phyloP scores from a whole-genome alignment of 768 basidiomycete genomes.

The Lactarius deliciosus region DNA sequence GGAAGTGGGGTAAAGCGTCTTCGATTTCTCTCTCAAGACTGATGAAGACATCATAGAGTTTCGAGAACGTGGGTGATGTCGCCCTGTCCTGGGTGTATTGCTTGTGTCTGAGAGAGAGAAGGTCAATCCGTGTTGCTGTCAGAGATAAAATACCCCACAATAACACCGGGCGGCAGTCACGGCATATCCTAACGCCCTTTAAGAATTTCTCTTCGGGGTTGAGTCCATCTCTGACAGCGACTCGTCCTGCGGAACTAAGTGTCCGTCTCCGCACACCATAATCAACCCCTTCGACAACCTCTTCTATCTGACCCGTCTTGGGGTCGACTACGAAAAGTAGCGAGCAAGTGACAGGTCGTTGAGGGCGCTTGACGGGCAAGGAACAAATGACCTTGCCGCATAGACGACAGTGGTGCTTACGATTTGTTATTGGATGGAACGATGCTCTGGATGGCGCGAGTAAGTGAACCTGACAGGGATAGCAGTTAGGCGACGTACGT shows the following conservation, averaged over 20 bases:
- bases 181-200: slow-evolving; percentile 86
- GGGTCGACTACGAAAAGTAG: slow-evolving; percentile 84
- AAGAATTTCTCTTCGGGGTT: slow-evolving; percentile 80
- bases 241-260: slow-evolving; percentile 32
- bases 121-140: neutral
- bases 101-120: slow-evolving; percentile 53
- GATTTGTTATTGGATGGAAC: slow-evolving; percentile 87
- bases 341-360: slow-evolving; percentile 69
- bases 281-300: slow-evolving; percentile 81
- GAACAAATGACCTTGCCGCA: slow-evolving; percentile 93
- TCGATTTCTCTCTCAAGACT: slow-evolving; percentile 87
- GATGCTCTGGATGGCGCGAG: slow-evolving; percentile 45
- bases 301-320: slow-evolving; percentile 72
- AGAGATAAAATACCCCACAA: slow-evolving; percentile 51
- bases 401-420: slow-evolving; percentile 94
- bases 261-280: slow-evolving; percentile 67
- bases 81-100: slow-evolving; percentile 67
- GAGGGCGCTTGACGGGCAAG: slow-evolving; percentile 71
- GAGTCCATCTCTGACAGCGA: slow-evolving; percentile 36
- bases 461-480: slow-evolving; percentile 6
- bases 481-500: slow-evolving; percentile 46
- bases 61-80: slow-evolving; percentile 15
- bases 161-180: slow-evolving; percentile 76
- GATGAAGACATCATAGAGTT: slow-evolving; percentile 56
- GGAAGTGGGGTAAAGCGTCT: slow-evolving; percentile 80